A percentile compares a stretch with the other conserved stretches of the same genome.
Evolutionary conservation across 805 yeast species (phyloP).

Genomic region (Candida berthetii): DNA sequence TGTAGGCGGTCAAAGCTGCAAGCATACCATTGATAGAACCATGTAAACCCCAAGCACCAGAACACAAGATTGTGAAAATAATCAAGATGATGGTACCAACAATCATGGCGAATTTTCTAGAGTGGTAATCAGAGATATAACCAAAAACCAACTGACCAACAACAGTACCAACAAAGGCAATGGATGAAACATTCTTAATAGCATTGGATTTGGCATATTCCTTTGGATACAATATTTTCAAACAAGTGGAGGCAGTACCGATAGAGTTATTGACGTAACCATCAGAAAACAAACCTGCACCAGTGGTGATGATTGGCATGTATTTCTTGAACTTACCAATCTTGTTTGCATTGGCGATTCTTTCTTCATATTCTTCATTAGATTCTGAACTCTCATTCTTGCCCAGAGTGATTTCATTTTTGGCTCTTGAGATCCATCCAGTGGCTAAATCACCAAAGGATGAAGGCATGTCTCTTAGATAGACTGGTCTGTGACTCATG

Average conservation of each 20-base stretch:
- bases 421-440: conserved; percentile 36
- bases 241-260: conserved; percentile 68
- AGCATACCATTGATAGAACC: conserved; percentile 71
- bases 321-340: conserved; percentile 25
- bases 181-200: conserved; percentile 72
- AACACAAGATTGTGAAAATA: conserved; percentile 67
- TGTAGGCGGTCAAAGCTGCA: conserved; percentile 74
- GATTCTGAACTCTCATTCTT: conserved; percentile 23
- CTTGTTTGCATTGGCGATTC: conserved; percentile 11
- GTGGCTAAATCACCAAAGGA: conserved; percentile 28
- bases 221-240: conserved; percentile 57
- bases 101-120: conserved; percentile 82
- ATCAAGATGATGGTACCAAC: conserved; percentile 71
- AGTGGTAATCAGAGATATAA: conserved; percentile 67
- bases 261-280: conserved; percentile 89
- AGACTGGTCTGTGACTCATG: conserved; percentile 6
- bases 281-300: conserved; percentile 91
- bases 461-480: conserved; percentile 45
- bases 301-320: conserved; percentile 76
- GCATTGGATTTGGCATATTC: conserved; percentile 62
- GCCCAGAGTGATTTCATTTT: conserved; percentile 35
- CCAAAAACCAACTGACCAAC: conserved; percentile 84
- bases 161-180: conserved; percentile 90
- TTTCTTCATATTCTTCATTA: conserved; percentile 15
- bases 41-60: conserved; percentile 80